Conservation (phyloP, 75 land plant species). For the Pinus tabuliformis region DNA sequence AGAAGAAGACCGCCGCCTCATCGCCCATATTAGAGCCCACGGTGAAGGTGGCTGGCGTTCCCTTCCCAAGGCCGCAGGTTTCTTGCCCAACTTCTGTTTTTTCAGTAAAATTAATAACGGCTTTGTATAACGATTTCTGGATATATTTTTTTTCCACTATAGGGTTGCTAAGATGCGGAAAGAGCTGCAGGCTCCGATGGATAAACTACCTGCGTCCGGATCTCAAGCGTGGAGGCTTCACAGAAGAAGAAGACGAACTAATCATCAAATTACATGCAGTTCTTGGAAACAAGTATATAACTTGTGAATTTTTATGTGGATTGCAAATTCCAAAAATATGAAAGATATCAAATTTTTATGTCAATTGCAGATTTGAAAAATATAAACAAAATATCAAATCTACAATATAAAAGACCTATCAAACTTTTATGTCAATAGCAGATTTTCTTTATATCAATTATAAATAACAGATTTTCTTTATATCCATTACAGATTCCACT, state of each 20-base stretch:
- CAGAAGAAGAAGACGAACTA: constrained; percentile 65
- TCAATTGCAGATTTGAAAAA: too few relatives aligned
- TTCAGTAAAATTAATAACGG: too few relatives aligned
- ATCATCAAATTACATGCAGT: constrained; percentile 63
- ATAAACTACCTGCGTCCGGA: constrained; percentile 67
- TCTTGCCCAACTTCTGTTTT: neutral
- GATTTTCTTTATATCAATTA: too few relatives aligned
- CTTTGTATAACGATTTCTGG: too few relatives aligned
- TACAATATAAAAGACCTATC: too few relatives aligned
- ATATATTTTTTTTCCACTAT: neutral
- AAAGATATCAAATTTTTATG: too few relatives aligned
- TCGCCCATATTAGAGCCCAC: constrained; percentile 17
- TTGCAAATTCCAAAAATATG: too few relatives aligned
- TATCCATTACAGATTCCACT: too few relatives aligned
- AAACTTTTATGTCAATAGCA: too few relatives aligned
- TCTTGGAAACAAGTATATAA: constrained; percentile 56
- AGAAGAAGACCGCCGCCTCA: constrained; percentile 49
- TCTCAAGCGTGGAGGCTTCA: constrained; percentile 64
- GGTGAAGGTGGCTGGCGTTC: constrained; percentile 27
- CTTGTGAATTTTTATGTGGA: too few relatives aligned
- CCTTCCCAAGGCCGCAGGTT: neutral
- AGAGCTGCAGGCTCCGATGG: constrained; percentile 72
- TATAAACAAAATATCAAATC: too few relatives aligned
- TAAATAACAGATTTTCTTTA: too few relatives aligned
- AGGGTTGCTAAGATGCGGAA: constrained; percentile 58